Conservation (phyloP, 768 basidiomycete genomes). For the Suillus weaverae region DNA sequence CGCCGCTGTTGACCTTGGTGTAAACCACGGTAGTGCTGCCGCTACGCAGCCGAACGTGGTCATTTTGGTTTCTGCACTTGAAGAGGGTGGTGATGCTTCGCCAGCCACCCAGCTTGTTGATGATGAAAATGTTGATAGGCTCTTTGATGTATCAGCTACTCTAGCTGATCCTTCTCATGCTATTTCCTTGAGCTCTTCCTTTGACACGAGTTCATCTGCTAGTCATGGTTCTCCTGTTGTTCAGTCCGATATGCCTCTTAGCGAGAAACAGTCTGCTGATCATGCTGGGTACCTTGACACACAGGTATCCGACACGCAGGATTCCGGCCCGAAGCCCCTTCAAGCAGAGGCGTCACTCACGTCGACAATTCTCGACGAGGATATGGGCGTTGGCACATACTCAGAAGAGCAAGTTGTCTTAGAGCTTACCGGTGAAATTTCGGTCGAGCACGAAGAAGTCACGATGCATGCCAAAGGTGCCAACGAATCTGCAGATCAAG, state of each 20-base stretch:
- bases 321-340: slow-evolving; percentile 32
- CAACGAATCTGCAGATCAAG: slow-evolving; percentile 28
- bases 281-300: slow-evolving; percentile 44
- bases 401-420: slow-evolving; percentile 24
- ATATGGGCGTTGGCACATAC: slow-evolving; percentile 33
- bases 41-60: slow-evolving; percentile 22
- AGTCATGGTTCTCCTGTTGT: slow-evolving; percentile 40
- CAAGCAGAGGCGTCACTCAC: slow-evolving; percentile 47
- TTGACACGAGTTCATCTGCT: slow-evolving; percentile 51
- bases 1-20: slow-evolving; percentile 15
- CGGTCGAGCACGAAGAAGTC: slow-evolving; percentile 19
- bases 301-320: slow-evolving; percentile 36
- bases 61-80: slow-evolving; percentile 19
- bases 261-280: slow-evolving; percentile 44
- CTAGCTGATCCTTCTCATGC: slow-evolving; percentile 33
- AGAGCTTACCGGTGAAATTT: slow-evolving; percentile 18
- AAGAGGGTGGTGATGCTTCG: slow-evolving; percentile 20
- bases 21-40: slow-evolving; percentile 20
- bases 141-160: slow-evolving; percentile 22
- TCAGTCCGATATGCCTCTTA: slow-evolving; percentile 43
- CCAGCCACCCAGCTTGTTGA: slow-evolving; percentile 24
- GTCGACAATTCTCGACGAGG: slow-evolving; percentile 53
- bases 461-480: slow-evolving; percentile 19
- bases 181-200: slow-evolving; percentile 34
- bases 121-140: slow-evolving; percentile 22